Evolutionary conservation across 352 stramenopile species (phyloP).

Genomic region (Pythium rishiriense): DNA sequence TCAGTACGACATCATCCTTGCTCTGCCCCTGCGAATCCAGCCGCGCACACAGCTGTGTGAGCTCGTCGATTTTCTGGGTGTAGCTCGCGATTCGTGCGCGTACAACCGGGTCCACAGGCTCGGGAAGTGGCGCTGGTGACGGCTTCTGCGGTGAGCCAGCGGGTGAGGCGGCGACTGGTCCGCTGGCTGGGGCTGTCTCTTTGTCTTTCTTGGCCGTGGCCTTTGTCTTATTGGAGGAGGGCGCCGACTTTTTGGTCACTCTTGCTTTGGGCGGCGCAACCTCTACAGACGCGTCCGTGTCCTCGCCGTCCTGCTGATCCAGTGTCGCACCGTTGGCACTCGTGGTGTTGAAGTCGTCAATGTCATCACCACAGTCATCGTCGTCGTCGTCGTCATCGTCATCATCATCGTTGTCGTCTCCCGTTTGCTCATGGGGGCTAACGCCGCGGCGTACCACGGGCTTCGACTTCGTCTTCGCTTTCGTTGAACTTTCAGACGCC

Average conservation of each 20-base stretch:
- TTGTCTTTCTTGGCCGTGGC: slow-evolving; percentile 11
- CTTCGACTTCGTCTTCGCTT: slow-evolving; percentile 23
- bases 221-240: background rate
- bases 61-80: slow-evolving; percentile 72
- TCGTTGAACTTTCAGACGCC: background rate
- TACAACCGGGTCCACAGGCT: slow-evolving; percentile 50
- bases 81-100: slow-evolving; percentile 72
- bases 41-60: slow-evolving; percentile 48
- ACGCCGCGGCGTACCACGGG: slow-evolving; percentile 16
- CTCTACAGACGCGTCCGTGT: background rate
- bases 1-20: slow-evolving; percentile 42
- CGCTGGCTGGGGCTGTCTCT: slow-evolving; percentile 1
- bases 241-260: background rate
- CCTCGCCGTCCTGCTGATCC: background rate
- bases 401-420: slow-evolving; percentile 23
- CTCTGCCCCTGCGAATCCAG: slow-evolving; percentile 26
- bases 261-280: background rate
- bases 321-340: background rate
- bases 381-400: slow-evolving; percentile 29
- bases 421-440: slow-evolving; percentile 22
- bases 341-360: background rate
- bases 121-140: background rate
- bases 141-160: slow-evolving; percentile 22
- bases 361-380: too few species aligned
- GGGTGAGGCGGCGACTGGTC: background rate